These are phyloP conservation scores for Limonium bicolor DNA, from an alignment of 148 eudicot genomes.

Conservation along the genomic window DNA sequence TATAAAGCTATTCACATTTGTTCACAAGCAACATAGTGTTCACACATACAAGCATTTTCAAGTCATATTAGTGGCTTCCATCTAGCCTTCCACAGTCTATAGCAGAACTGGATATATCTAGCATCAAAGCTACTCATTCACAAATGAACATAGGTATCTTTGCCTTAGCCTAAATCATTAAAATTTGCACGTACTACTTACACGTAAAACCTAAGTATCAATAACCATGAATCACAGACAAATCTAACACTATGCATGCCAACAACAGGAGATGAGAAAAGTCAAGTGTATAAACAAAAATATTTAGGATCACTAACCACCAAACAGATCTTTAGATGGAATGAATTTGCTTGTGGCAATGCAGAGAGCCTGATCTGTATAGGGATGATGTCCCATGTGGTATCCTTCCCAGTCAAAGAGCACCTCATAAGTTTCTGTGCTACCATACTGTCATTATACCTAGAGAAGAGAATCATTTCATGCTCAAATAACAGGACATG, in stretches of 20 bases:
- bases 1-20: no score
- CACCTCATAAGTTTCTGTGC: slow-evolving; percentile 22
- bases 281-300: not conserved
- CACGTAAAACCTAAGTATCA: not conserved
- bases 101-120: no score
- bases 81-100: no score
- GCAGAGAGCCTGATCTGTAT: slow-evolving; percentile 42
- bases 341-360: slow-evolving; percentile 17
- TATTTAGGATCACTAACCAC: slow-evolving; percentile 41
- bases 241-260: not conserved
- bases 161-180: not conserved
- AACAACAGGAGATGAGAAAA: not conserved
- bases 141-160: no score
- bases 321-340: slow-evolving; percentile 38
- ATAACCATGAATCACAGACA: not conserved
- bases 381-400: slow-evolving; percentile 30
- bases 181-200: not conserved
- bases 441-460: slow-evolving; percentile 50
- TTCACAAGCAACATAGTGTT: no score
- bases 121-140: not conserved
- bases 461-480: slow-evolving; percentile 23
- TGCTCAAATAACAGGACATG: slow-evolving; percentile 4
- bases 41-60: no score
- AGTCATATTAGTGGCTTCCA: no score
- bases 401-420: slow-evolving; percentile 27